Evolutionary conservation across 768 basidiomycete genomes (phyloP), one percentile per base, ranked within the genome.

Genomic region (Russula compacta): DNA sequence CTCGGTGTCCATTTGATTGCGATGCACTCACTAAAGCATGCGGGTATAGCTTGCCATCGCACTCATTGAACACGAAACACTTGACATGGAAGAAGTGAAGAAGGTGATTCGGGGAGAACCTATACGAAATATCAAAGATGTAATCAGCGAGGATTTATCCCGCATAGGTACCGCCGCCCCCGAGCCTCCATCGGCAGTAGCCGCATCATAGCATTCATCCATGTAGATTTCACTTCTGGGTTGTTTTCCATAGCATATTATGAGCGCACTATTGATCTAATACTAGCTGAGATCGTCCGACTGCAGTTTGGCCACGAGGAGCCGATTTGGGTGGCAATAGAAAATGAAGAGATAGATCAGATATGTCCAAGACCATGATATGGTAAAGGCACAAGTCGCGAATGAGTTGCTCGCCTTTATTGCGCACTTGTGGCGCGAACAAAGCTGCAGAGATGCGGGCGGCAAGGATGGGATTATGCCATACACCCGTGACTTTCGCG

Each of bases 11-110:
- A 35, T 44, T 21, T 43, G 38, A 15, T 11, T 7, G 5, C 7
- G 47, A 21, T 36, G 10, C 42, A 62, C 47, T 61, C 32, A 36
- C 39, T 49, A 17, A 19, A n/a, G 48, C 56, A 56, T 60, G 50
- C 60, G 40, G 58, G 36, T 52, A 33, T 65, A 94, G 92, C 83
- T 98, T 43, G 95, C 95, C 2, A 81, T 82, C 57, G 95, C 95
- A 10, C 76, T 99, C 60, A 87, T 99, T 12, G 94, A 98, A 71
- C 88, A 95, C 73, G 95, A 99, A 77, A 98, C 95, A 19, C 76
- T 99, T 65, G 85, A 86, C 66, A 77, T 82, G 43, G 86, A 90
- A 10, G 93, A 99, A 73, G 95, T 98, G 17, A 77, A 80, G 68
- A 86, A 82, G 73, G 92, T 95, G 29, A 81, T 98, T 70, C 84